phyloP scores from a whole-genome alignment of 441 rosid species.

The Erodium moschatum region DNA sequence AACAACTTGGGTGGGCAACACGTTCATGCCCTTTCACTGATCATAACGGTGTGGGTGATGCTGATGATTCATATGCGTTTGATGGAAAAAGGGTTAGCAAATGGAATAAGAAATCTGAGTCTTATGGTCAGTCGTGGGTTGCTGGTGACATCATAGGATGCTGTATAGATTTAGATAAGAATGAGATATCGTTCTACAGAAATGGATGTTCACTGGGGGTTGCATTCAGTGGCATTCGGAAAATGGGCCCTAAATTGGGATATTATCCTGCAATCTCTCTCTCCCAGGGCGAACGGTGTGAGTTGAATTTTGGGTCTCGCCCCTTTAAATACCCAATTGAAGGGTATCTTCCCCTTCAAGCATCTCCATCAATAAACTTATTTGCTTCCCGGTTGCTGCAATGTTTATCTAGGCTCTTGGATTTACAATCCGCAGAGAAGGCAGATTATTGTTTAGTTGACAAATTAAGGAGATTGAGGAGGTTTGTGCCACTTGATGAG shows the following conservation, averaged over 20 bases:
- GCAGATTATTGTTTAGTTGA: conserved; percentile 53
- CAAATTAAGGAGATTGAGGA: conserved; percentile 70
- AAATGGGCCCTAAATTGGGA: conserved; percentile 73
- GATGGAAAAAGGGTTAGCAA: conserved; percentile 91
- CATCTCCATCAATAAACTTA: conserved; percentile 40
- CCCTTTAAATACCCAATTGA: conserved; percentile 69
- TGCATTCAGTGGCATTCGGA: conserved; percentile 71
- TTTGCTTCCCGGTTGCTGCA: conserved; percentile 51
- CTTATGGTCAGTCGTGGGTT: conserved; percentile 91
- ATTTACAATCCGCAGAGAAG: conserved; percentile 38
- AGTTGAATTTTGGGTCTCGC: conserved; percentile 72
- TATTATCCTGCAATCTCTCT: conserved; percentile 92
- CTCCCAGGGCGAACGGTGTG: conserved; percentile 88
- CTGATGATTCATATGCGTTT: conserved; percentile 94
- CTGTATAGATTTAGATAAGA: conserved; percentile 64
- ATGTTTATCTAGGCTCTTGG: conserved; percentile 68
- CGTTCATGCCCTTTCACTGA: conserved; percentile 80
- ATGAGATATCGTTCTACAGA: conserved; percentile 72
- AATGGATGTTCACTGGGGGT: conserved; percentile 80
- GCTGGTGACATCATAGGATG: conserved; percentile 91
- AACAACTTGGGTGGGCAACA: conserved; percentile 96
- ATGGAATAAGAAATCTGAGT: conserved; percentile 72
- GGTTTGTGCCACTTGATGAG: conserved; percentile 64
- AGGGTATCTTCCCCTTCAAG: conserved; percentile 66
- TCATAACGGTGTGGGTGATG: conserved; percentile 92